Conservation (phyloP, 2,329 filamentous ascomycete species). For the Gaeumannomyces sp. region DNA sequence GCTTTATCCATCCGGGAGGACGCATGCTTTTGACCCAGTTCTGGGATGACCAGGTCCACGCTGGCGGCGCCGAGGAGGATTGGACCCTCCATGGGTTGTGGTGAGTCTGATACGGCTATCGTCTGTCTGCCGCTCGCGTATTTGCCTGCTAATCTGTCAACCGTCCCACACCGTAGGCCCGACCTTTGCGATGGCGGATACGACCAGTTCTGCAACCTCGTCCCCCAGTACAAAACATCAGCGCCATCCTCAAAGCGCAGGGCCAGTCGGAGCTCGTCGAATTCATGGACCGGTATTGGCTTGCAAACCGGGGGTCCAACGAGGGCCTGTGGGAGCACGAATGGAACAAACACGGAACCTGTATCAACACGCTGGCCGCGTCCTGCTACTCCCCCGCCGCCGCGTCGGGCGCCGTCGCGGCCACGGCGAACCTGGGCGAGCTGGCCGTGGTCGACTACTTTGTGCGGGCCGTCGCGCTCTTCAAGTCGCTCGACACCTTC, state of each 20-base stretch:
- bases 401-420: too few species aligned
- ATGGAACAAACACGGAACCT: constrained; percentile 67
- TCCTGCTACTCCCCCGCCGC: constrained; percentile 45
- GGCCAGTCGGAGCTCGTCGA: constrained; percentile 31
- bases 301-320: constrained; percentile 30
- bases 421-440: constrained; percentile 33
- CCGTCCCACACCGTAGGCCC: constrained; percentile 25
- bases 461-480: constrained; percentile 32
- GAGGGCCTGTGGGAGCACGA: constrained; percentile 60
- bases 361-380: constrained; percentile 62
- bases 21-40: constrained; percentile 36
- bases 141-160: background rate
- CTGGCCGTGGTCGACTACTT: constrained; percentile 41
- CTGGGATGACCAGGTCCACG: constrained; percentile 35
- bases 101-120: constrained; percentile 20
- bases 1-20: constrained; percentile 36
- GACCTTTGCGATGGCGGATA: constrained; percentile 38
- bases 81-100: constrained; percentile 40
- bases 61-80: constrained; percentile 33
- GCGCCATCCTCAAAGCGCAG: constrained; percentile 32
- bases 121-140: background rate
- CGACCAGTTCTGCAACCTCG: constrained; percentile 36
- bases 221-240: constrained; percentile 37
- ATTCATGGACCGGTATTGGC: constrained; percentile 38
- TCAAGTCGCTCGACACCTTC: constrained; percentile 37